Base-by-base conservation (phyloP, 768 basidiomycete genomes). In the Phanerodontia chrysosporium region DNA sequence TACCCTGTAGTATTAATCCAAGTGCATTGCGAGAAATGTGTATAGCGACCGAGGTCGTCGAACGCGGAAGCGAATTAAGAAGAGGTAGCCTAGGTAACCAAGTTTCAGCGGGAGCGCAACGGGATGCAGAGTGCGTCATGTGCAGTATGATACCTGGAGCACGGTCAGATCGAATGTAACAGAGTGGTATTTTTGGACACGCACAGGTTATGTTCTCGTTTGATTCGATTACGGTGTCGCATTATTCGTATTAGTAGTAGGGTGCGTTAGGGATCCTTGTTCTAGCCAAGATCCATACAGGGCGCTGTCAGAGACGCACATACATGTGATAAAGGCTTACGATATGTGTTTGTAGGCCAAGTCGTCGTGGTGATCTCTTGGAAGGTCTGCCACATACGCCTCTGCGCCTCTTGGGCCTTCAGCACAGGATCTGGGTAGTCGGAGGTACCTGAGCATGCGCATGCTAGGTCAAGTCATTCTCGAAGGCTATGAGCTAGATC, bases 331-430 rank as follows among this genome's bases (percentile, higher is more conserved):
- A 18, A 42, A 42, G 39, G 4, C 39, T 42, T 9, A 42, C 39
- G 10, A 42, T 8, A 18, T 4, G 16, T 42, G 18, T 42, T 18
- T 18, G 18, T 4, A 42, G 35, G 5, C 52, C 36, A 53, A 14
- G 52, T 53, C 13, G 30, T 22, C 52, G n/a, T 42, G 9, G 52
- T 42, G n/a, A 53, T 53, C 21, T 53, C 52, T 16, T 53, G 16
- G 22, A 53, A 42, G 13, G 52, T 53, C 35, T 53, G 30, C 52
- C 52, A 53, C 36, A 53, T 53, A 22, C 28, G 52, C 25, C 14
- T 12, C 36, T 53, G 52, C n/a, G 52, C 52, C 13, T 42, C 35
- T 10, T 42, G 32, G 13, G 52, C 52, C 24, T 39, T 53, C 4
- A 25, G 52, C 22, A 18, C 10, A 13, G 51, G 51, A 24, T 52